phyloP scores from a whole-genome alignment of 148 eudicot genomes.

The Rhododendron simsii region DNA sequence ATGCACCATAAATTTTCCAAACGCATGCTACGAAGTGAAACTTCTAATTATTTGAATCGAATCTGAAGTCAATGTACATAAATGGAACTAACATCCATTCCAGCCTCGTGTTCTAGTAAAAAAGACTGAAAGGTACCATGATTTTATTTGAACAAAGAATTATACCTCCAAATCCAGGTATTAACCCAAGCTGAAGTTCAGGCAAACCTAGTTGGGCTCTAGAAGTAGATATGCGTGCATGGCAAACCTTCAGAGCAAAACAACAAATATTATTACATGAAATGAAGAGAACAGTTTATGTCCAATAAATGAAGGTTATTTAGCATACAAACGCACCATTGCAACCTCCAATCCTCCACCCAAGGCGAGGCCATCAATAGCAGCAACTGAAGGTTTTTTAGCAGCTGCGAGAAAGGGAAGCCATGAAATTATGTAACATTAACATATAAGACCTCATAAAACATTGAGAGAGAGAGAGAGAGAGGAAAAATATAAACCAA shows the following conservation, averaged over 20 bases:
- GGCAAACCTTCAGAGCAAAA: slow-evolving; percentile 54
- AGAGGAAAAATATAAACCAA: background rate
- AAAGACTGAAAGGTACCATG: background rate
- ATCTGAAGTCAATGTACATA: background rate
- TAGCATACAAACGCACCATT: slow-evolving; percentile 53
- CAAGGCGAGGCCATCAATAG: slow-evolving; percentile 89
- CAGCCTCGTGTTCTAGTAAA: background rate
- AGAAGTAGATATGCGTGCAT: slow-evolving; percentile 89
- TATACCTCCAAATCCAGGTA: slow-evolving; percentile 98
- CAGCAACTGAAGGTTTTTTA: slow-evolving; percentile 88
- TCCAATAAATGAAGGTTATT: background rate
- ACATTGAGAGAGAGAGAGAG: background rate
- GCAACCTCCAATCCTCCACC: slow-evolving; percentile 99
- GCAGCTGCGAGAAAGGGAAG: slow-evolving; percentile 44
- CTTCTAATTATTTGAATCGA: slow-evolving; percentile 1
- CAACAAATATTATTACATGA: background rate
- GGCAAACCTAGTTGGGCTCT: slow-evolving; percentile 92
- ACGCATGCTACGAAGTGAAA: background rate
- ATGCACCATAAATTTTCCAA: background rate
- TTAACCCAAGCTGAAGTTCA: slow-evolving; percentile 89
- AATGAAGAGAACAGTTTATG: background rate
- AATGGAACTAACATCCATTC: background rate
- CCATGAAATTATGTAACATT: background rate
- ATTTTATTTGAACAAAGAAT: background rate
- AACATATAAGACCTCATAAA: background rate